A percentile compares a stretch with the other conserved stretches of the same genome.
phyloP scores from a whole-genome alignment of 805 yeast genomes.

The Barnettozyma salicaria region DNA sequence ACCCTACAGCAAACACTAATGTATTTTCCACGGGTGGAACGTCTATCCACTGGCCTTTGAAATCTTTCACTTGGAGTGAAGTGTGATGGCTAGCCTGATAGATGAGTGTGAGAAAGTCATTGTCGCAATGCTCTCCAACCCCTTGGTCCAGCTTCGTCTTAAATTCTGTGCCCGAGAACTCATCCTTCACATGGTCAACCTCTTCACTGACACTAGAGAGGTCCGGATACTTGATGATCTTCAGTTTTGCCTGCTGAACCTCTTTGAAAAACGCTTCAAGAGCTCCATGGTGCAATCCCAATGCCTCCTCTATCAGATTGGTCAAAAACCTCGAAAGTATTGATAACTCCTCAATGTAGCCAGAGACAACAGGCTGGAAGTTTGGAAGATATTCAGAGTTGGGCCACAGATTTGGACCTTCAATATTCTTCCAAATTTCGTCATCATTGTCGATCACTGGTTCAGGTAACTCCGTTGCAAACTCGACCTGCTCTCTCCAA shows the following conservation, averaged over 20 bases:
- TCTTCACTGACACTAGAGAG: slow-evolving; percentile 5
- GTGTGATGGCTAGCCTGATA: slow-evolving; percentile 47
- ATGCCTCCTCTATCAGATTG: slow-evolving; percentile 47
- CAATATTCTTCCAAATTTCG: slow-evolving; percentile 36
- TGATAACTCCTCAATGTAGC: slow-evolving; percentile 42
- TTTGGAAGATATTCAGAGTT: slow-evolving; percentile 29
- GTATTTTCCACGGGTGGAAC: slow-evolving; percentile 37
- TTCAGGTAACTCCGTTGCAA: slow-evolving; percentile 44
- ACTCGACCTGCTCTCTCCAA: slow-evolving; percentile 46
- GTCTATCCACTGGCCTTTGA: slow-evolving; percentile 41
- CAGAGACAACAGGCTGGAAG: slow-evolving; percentile 26
- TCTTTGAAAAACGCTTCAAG: slow-evolving; percentile 46
- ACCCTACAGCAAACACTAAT: slow-evolving; percentile 44
- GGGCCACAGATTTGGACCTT: slow-evolving; percentile 46
- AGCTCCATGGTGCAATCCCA: slow-evolving; percentile 40
- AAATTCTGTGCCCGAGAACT: slow-evolving; percentile 37
- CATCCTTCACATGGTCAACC: slow-evolving; percentile 33
- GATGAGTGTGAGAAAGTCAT: slow-evolving; percentile 54
- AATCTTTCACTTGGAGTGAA: slow-evolving; percentile 42
- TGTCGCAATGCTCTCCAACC: slow-evolving; percentile 51
- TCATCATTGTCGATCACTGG: slow-evolving; percentile 28
- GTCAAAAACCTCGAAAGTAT: slow-evolving; percentile 37
- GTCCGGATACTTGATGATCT: slow-evolving; percentile 36
- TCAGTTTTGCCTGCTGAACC: slow-evolving; percentile 34
- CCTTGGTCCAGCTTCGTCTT: slow-evolving; percentile 36